phyloP scores from a whole-genome alignment of 805 yeast species.

The Wickerhamiella cacticola region DNA sequence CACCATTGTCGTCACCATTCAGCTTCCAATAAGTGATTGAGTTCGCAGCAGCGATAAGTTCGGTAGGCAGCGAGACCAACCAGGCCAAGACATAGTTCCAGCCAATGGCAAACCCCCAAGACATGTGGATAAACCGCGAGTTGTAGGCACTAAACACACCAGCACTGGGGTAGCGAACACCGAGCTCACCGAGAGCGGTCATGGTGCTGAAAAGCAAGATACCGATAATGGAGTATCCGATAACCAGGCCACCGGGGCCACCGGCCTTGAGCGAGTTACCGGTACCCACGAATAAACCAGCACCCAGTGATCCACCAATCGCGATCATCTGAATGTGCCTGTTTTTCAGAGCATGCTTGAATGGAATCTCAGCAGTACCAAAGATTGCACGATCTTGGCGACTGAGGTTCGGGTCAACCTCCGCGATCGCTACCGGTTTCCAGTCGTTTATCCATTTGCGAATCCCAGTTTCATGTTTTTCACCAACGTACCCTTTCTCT shows the following conservation, averaged over 20 bases:
- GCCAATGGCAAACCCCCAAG: conserved; percentile 60
- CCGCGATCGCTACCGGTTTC: conserved; percentile 34
- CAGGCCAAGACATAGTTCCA: conserved; percentile 60
- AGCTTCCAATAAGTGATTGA: conserved; percentile 41
- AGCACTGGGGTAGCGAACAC: conserved; percentile 52
- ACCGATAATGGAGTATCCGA: conserved; percentile 50
- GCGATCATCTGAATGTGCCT: conserved; percentile 67
- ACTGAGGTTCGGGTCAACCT: conserved; percentile 28
- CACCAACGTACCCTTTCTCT: background rate
- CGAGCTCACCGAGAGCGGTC: conserved; percentile 56
- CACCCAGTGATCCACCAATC: conserved; percentile 63
- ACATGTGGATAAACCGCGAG: conserved; percentile 51
- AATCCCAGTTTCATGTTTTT: background rate
- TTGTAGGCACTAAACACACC: conserved; percentile 53
- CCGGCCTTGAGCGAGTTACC: conserved; percentile 43
- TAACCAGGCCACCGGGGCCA: conserved; percentile 51
- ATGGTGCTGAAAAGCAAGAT: conserved; percentile 53
- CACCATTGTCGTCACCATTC: conserved; percentile 31
- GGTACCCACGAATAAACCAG: conserved; percentile 61
- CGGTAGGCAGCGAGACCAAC: conserved; percentile 54
- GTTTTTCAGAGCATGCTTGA: conserved; percentile 36
- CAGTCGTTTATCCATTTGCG: conserved; percentile 29
- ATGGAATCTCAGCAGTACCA: conserved; percentile 35
- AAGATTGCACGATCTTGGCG: conserved; percentile 30
- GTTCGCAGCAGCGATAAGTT: conserved; percentile 51